phyloP scores from a whole-genome alignment of 129 eudicot species.

The Mikania micrantha region DNA sequence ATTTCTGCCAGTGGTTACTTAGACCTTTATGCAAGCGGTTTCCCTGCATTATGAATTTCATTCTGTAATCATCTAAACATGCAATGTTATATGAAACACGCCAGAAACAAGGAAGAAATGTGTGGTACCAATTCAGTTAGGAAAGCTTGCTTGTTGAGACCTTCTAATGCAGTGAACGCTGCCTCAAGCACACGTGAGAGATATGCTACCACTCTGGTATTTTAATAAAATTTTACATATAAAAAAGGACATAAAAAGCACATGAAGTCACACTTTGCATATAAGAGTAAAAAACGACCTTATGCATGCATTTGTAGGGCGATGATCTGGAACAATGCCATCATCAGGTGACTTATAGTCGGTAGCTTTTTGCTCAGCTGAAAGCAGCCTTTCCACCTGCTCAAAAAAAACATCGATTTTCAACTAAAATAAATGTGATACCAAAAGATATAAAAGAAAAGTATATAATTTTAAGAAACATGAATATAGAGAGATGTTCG shows the following conservation, averaged over 20 bases:
- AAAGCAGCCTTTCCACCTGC: constrained; percentile 90
- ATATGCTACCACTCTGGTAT: constrained; percentile 81
- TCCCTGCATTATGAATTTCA: constrained; percentile 40
- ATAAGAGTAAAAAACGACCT: constrained; percentile 34
- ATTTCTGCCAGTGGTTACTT: constrained; percentile 87
- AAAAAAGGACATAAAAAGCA: not conserved
- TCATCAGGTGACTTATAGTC: constrained; percentile 98
- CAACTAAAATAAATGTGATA: not conserved
- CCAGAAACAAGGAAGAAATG: not conserved
- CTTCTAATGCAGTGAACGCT: constrained; percentile 94
- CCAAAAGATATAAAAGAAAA: not conserved
- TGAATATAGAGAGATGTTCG: not conserved
- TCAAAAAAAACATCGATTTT: not conserved
- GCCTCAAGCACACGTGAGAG: constrained; percentile 98
- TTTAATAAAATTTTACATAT: not conserved
- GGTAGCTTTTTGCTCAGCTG: constrained; percentile 94
- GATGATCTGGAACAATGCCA: constrained; percentile 94
- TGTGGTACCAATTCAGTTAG: constrained; percentile 80
- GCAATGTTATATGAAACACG: not conserved
- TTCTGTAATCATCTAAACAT: constrained; percentile 4
- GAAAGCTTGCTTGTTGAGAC: constrained; percentile 93
- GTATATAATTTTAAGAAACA: not conserved
- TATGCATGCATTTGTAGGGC: constrained; percentile 94
- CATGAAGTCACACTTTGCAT: not conserved
- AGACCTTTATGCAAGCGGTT: constrained; percentile 94